Percentiles rank a stretch among this genome's conserved stretches.
Conservation (phyloP, 257 asterid genomes). For the Solanum appendiculatum region DNA sequence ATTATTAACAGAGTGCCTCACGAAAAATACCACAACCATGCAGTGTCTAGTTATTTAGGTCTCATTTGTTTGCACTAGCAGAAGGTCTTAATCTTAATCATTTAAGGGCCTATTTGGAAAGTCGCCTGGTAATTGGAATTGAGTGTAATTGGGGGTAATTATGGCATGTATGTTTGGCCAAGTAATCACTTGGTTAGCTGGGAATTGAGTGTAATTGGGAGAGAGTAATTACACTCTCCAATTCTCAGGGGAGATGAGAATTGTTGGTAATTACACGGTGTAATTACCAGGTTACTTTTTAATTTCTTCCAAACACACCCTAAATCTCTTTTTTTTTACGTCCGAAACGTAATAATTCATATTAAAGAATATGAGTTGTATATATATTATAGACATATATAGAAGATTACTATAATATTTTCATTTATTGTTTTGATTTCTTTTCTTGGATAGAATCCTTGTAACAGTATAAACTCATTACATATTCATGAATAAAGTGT, state of each 20-base stretch:
- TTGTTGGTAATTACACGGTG: not conserved
- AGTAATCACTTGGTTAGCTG: not conserved
- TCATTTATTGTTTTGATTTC: not conserved
- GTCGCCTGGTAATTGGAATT: not conserved
- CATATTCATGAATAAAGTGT: not conserved
- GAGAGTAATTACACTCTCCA: not conserved
- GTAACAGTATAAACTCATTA: not conserved
- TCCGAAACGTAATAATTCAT: not conserved
- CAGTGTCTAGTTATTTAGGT: not conserved
- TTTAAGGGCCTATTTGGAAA: not conserved
- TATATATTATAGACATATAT: not conserved
- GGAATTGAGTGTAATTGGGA: not conserved
- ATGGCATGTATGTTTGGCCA: not conserved
- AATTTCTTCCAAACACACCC: not conserved
- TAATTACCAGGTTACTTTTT: not conserved
- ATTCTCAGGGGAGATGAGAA: too few species aligned
- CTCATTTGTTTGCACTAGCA: not conserved
- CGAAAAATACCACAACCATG: not conserved
- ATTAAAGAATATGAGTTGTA: not conserved
- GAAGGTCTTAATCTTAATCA: not conserved
- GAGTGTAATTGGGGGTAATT: not conserved
- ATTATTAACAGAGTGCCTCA: not conserved
- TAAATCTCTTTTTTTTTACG: not conserved
- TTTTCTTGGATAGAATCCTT: not conserved
- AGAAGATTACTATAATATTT: not conserved